These are phyloP conservation scores for barrel medic (Medicago truncatula) DNA, from an alignment of 306 rosid genomes.

Conservation along the genomic window DNA sequence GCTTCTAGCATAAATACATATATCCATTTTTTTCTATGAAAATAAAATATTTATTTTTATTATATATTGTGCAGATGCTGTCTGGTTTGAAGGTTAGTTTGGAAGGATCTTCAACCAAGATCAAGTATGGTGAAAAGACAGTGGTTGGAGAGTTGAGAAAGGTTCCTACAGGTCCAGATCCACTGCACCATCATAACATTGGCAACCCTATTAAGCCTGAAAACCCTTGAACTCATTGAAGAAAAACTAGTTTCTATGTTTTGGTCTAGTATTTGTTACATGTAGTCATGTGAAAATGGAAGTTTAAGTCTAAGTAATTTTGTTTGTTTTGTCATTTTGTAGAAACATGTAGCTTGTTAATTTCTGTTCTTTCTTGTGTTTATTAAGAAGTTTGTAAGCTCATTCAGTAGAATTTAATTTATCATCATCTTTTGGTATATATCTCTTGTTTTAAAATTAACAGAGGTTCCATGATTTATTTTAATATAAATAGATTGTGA, in stretches of 20 bases:
- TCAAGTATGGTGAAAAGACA: conserved; percentile 30
- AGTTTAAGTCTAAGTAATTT: conserved; percentile 17
- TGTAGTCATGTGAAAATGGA: not conserved
- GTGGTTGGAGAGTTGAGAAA: conserved; percentile 57
- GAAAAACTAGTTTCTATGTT: not conserved
- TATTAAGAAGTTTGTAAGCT: not conserved
- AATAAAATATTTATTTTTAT: too few relatives aligned
- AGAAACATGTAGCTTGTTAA: not conserved
- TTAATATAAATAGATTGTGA: not conserved
- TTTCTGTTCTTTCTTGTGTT: conserved; percentile 2
- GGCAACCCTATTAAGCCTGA: conserved; percentile 61
- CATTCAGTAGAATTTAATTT: not conserved
- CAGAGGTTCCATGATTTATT: not conserved
- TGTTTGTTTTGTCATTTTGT: conserved; percentile 1
- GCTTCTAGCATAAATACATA: not conserved
- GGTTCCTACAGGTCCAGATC: conserved; percentile 79
- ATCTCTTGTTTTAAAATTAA: not conserved
- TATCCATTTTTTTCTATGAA: not conserved
- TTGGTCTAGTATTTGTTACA: conserved; percentile 18
- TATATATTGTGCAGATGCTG: conserved; percentile 46
- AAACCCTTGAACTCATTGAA: conserved; percentile 45
- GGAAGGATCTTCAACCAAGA: conserved; percentile 43
- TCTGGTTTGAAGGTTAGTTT: conserved; percentile 41
- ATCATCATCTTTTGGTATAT: not conserved
- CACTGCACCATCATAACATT: conserved; percentile 64